phyloP scores from a whole-genome alignment of 2,329 filamentous ascomycete species.

The Cadophora malorum region DNA sequence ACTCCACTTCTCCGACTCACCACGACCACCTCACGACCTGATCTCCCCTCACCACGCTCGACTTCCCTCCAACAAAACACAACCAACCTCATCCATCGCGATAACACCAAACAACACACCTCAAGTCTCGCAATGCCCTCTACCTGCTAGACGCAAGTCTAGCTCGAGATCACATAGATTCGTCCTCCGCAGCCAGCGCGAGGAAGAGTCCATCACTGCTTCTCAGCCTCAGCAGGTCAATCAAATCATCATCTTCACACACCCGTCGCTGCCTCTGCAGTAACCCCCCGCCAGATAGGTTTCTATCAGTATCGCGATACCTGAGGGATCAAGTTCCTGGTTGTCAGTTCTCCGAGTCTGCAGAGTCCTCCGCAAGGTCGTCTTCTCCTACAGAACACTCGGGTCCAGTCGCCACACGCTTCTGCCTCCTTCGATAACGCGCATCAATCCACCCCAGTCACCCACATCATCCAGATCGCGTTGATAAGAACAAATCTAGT shows the following conservation, averaged over 20 bases:
- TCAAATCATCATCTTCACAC: slow-evolving; percentile 32
- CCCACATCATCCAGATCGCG: slow-evolving; percentile 29
- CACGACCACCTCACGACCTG: background rate
- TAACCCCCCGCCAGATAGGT: slow-evolving; percentile 28
- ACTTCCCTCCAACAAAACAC: slow-evolving; percentile 1
- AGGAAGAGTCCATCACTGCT: slow-evolving; percentile 51
- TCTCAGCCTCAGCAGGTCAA: slow-evolving; percentile 49
- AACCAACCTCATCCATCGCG: slow-evolving; percentile 22
- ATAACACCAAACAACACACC: slow-evolving; percentile 12
- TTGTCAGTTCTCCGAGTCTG: slow-evolving; percentile 45
- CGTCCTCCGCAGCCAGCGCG: slow-evolving; percentile 53
- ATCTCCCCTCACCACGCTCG: background rate
- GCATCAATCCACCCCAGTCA: slow-evolving; percentile 30
- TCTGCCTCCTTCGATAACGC: slow-evolving; percentile 39
- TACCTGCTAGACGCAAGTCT: slow-evolving; percentile 55
- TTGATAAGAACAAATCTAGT: slow-evolving; percentile 41
- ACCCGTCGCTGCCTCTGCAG: slow-evolving; percentile 35
- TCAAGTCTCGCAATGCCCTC: slow-evolving; percentile 39
- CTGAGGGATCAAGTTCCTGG: slow-evolving; percentile 45
- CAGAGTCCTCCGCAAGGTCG: slow-evolving; percentile 43
- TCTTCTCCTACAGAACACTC: slow-evolving; percentile 43
- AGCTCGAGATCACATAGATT: slow-evolving; percentile 49
- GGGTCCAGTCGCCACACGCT: slow-evolving; percentile 44
- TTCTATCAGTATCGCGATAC: slow-evolving; percentile 28
- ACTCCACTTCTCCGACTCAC: slow-evolving; percentile 18